Evolutionary conservation across 2,329 filamentous ascomycete genomes (phyloP).

Genomic region (Fusarium sp.): DNA sequence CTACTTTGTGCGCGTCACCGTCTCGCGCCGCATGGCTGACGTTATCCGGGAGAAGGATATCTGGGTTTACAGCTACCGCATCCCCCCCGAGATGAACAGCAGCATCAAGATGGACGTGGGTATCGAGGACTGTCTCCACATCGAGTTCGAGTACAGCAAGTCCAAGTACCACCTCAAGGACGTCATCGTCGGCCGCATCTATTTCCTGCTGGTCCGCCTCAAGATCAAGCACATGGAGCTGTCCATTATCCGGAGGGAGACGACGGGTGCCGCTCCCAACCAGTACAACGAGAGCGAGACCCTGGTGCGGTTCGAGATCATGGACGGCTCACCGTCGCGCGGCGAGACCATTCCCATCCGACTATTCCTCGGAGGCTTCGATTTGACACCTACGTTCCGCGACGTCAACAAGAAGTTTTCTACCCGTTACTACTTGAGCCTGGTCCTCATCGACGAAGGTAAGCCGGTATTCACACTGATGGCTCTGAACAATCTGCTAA

Average conservation of each 20-base stretch:
- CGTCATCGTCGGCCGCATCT: constrained; percentile 98
- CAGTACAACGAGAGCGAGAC: constrained; percentile 99
- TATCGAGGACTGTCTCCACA: constrained; percentile 98
- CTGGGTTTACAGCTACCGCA: constrained; percentile 99
- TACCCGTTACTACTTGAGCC: constrained; percentile 94
- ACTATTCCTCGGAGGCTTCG: constrained; percentile 96
- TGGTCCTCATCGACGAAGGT: constrained; percentile 97
- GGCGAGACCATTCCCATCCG: constrained; percentile 96
- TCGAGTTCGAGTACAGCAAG: constrained; percentile 99
- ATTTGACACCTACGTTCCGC: constrained; percentile 96
- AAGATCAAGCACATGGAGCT: constrained; percentile 99
- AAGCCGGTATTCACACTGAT: constrained; percentile 42
- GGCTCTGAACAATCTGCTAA: constrained; percentile 26
- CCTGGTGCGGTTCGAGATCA: constrained; percentile 97
- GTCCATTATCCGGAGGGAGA: constrained; percentile 96
- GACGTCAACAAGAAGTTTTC: constrained; percentile 99
- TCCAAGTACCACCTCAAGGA: constrained; percentile 99
- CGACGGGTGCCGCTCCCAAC: constrained; percentile 94
- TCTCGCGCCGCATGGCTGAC: constrained; percentile 96
- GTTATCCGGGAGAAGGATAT: constrained; percentile 99
- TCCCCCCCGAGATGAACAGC: constrained; percentile 97
- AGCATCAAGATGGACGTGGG: constrained; percentile 99
- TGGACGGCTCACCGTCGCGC: constrained; percentile 98
- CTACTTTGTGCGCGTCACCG: constrained; percentile 97
- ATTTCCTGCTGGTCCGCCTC: constrained; percentile 94